Evolutionary conservation across 2,329 filamentous ascomycete species (phyloP).

Genomic region (Keithomyces neogunnii): DNA sequence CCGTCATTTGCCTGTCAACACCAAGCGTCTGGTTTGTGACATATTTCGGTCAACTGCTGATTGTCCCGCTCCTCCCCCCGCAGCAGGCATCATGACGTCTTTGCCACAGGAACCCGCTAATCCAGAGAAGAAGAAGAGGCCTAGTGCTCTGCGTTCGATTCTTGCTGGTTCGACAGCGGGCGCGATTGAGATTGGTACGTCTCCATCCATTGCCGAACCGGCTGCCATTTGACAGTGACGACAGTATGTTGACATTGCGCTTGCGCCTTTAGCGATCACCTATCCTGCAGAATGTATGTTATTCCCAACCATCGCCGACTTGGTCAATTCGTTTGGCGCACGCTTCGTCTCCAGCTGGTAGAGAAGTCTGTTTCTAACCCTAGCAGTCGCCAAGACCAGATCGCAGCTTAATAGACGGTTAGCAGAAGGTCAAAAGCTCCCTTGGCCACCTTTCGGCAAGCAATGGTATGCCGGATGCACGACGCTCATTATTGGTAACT

Average conservation of each 20-base stretch:
- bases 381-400: conserved; percentile 80
- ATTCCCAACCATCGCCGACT: background rate
- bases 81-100: conserved; percentile 19
- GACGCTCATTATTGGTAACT: conserved; percentile 93
- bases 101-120: conserved; percentile 13
- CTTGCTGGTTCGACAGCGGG: conserved; percentile 90
- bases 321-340: too few species aligned
- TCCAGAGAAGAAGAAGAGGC: conserved; percentile 36
- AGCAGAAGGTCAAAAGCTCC: conserved; percentile 74
- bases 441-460: conserved; percentile 85
- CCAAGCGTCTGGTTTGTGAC: background rate
- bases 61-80: background rate
- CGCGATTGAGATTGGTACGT: conserved; percentile 80
- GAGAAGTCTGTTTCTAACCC: conserved; percentile 2
- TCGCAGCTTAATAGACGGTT: conserved; percentile 86
- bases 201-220: background rate
- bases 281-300: conserved; percentile 87
- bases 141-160: conserved; percentile 80
- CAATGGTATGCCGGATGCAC: conserved; percentile 99
- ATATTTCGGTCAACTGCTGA: background rate
- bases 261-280: conserved; percentile 55
- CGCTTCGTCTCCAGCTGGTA: background rate
- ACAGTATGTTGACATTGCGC: conserved; percentile 9
- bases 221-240: conserved; percentile 10
- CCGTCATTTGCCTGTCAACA: background rate